These are phyloP conservation scores for Asparagopsis taxiformis DNA, from an alignment of 31 red algal species.

Conservation along the genomic window DNA sequence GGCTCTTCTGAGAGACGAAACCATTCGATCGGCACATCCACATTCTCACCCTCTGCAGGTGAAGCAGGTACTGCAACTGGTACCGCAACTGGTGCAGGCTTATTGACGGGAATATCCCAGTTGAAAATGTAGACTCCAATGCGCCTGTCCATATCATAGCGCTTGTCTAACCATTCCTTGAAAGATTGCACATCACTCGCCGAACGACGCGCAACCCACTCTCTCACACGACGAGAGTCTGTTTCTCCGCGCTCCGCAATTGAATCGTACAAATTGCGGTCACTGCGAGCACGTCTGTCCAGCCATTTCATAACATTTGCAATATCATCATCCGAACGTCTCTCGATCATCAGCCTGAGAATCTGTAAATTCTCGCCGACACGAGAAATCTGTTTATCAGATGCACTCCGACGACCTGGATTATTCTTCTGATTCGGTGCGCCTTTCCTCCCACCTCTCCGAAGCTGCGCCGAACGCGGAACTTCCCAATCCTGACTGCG, in stretches of 20 bases:
- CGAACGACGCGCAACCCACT: constrained; percentile 78
- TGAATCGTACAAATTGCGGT: constrained; percentile 39
- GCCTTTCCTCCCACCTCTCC: neutral
- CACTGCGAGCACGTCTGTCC: constrained; percentile 43
- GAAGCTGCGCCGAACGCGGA: constrained; percentile 1
- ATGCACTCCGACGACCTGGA: too few species aligned
- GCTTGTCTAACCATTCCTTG: constrained; percentile 77
- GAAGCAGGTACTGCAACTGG: constrained; percentile 1
- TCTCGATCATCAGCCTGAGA: constrained; percentile 69
- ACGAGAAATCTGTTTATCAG: constrained; percentile 36
- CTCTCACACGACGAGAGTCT: constrained; percentile 59
- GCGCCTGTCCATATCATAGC: constrained; percentile 86
- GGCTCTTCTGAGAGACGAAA: constrained; percentile 26
- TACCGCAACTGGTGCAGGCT: neutral
- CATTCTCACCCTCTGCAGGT: neutral
- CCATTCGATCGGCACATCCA: constrained; percentile 72
- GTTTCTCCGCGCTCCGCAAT: constrained; percentile 34
- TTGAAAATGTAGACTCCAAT: constrained; percentile 88
- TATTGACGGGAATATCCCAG: constrained; percentile 47
- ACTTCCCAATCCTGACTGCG: constrained; percentile 60
- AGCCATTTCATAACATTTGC: constrained; percentile 83
- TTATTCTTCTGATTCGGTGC: constrained; percentile 19
- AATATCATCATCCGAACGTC: constrained; percentile 75
- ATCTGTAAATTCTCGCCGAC: constrained; percentile 84
- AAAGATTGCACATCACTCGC: constrained; percentile 82